Percentiles rank a stretch among this genome's conserved stretches.
phyloP scores from a whole-genome alignment of 352 stramenopile genomes.

The Phytophthora cactorum region DNA sequence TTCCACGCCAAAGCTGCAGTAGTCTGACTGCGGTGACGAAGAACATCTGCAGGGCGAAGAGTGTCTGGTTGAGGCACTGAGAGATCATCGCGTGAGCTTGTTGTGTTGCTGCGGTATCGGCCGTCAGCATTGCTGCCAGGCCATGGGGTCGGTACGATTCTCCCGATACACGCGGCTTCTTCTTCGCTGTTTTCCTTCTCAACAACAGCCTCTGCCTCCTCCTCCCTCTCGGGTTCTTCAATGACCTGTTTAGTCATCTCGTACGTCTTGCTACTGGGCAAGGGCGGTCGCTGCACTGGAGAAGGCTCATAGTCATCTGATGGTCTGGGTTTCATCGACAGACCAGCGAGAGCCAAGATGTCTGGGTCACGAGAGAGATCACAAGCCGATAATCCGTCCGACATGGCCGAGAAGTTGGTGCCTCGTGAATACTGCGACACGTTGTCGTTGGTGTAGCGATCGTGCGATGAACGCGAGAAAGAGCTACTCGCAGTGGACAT shows the following conservation, averaged over 20 bases:
- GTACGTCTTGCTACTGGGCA: conserved; percentile 18
- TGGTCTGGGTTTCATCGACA: conserved; percentile 43
- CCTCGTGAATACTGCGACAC: conserved; percentile 39
- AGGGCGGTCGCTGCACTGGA: conserved; percentile 7
- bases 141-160: conserved; percentile 22
- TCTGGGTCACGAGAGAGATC: conserved; percentile 57
- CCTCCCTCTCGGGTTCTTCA: conserved; percentile 23
- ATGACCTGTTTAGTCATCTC: conserved; percentile 24
- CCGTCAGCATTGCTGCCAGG: conserved; percentile 16
- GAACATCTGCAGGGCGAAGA: conserved; percentile 36
- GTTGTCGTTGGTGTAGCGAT: conserved; percentile 40
- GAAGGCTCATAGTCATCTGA: conserved; percentile 35
- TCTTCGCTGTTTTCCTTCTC: conserved; percentile 10
- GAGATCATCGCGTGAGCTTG: conserved; percentile 21
- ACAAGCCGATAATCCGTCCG: conserved; percentile 42
- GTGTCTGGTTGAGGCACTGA: conserved; percentile 10
- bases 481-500: conserved; percentile 70
- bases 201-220: conserved; percentile 6
- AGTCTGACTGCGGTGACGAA: conserved; percentile 40
- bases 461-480: conserved; percentile 46
- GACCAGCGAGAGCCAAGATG: conserved; percentile 60
- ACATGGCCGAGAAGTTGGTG: conserved; percentile 55
- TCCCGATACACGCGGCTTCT: conserved; percentile 2
- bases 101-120: conserved; percentile 29
- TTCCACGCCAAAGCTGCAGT: conserved; percentile 28